Conservation (phyloP, 495 filamentous ascomycete species). For the Hypoxylon trugodes region DNA sequence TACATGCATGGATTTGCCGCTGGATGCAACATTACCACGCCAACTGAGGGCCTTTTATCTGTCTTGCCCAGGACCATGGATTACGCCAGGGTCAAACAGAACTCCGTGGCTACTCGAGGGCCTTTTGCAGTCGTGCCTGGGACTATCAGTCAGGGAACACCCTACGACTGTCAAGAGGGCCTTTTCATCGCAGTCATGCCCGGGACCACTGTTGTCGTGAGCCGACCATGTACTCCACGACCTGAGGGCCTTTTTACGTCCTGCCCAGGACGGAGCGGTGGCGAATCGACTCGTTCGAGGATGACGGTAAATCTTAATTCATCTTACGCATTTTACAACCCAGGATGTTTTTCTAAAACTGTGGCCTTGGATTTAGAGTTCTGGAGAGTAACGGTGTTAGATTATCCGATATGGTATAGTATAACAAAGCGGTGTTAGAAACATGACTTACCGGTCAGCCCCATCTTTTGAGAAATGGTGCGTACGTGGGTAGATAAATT, state of each 20-base stretch:
- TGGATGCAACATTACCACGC: constrained; percentile 4
- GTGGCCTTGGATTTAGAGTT: no score
- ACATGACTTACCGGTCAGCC: no score
- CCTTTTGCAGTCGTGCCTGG: constrained; percentile 37
- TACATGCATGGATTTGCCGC: constrained; percentile 18
- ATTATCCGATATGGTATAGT: no score
- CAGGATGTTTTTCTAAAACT: no score
- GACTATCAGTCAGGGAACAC: no score
- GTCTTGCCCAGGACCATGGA: constrained; percentile 26
- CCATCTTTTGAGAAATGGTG: no score
- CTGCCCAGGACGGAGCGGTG: constrained; percentile 34
- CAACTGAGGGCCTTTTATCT: constrained; percentile 9
- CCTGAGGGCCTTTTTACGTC: constrained; percentile 38
- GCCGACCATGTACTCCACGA: constrained; percentile 14
- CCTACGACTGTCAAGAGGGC: constrained; percentile 31
- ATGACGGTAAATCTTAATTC: background rate
- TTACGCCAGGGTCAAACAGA: constrained; percentile 16
- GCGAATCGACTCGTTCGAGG: background rate
- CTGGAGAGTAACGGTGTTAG: no score
- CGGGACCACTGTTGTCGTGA: constrained; percentile 18
- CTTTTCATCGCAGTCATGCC: constrained; percentile 33
- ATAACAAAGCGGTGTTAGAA: no score
- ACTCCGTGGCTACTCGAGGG: constrained; percentile 17
- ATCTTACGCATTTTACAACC: background rate
- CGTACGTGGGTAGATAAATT: no score